A percentile compares a stretch with the other conserved stretches of the same genome.
Conservation (phyloP, 306 rosid species). For the Astragalus membranaceus region DNA sequence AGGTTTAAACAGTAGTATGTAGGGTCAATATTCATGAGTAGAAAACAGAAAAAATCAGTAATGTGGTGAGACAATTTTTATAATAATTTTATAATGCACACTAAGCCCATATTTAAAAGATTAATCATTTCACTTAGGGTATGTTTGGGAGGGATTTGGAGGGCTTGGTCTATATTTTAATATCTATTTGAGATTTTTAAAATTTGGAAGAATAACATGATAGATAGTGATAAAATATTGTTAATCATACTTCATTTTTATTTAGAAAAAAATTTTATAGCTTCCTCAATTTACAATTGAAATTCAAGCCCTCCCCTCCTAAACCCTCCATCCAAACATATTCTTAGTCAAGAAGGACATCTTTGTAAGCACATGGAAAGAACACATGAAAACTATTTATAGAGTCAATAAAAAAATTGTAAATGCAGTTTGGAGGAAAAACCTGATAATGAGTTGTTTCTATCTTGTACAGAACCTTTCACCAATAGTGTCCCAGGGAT, state of each 20-base stretch:
- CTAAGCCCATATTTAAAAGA: neutral
- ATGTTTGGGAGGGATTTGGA: no score
- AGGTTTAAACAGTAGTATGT: neutral
- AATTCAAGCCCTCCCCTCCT: no score
- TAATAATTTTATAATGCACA: neutral
- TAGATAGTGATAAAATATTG: no score
- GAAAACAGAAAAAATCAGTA: neutral
- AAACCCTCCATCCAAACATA: no score
- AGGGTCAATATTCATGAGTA: neutral
- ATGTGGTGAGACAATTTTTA: neutral
- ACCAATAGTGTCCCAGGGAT: slow-evolving; percentile 76
- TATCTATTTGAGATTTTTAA: no score
- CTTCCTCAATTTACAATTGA: no score
- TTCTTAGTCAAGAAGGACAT: neutral
- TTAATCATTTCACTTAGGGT: slow-evolving; percentile 3
- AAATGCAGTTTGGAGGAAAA: neutral
- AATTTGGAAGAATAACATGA: no score
- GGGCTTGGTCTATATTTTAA: no score
- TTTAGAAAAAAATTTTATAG: no score
- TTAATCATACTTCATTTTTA: no score
- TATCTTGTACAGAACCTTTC: slow-evolving; percentile 72
- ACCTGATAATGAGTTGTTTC: slow-evolving; percentile 57
- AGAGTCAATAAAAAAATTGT: neutral
- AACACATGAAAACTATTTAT: neutral
- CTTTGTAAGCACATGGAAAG: neutral